Base-by-base conservation (phyloP, 1,284 basidiomycete genomes). In the Sanghuangporus sanghuang region DNA sequence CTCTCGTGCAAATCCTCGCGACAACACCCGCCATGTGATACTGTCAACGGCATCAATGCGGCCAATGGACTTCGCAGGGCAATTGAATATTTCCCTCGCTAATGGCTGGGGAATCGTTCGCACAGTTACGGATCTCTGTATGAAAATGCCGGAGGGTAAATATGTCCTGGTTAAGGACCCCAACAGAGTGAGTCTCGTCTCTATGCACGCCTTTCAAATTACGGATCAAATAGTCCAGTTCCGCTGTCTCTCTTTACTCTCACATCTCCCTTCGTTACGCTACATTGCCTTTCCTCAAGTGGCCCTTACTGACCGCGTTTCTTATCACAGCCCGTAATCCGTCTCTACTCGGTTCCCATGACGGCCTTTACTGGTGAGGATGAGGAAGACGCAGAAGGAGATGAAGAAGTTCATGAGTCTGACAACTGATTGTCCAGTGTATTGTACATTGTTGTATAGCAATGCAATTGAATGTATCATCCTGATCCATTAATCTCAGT, bases 41-140 rank as follows among this genome's bases (percentile, higher is more conserved):
- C 81, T 99, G 67, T 96, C 94, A 74, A 95, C 96, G 11, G 93
- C 95, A 52, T 96, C 94, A 58, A 89, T 95, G 83, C 94, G 97
- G 67, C 96, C 97, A 3, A 84, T 85, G 38, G 97, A 99, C 69
- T 97, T 99, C 72, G 96, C 97, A 11, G 83, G 80, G 32, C 97
- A 99, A 78, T 90, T 99, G 72, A 98, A 98, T 73, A 89, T 99
- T 63, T 97, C 95, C 57, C 79, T 99, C 65, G 79, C 91, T 59
- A 99, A 99, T 74, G 97, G 97, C 32, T 99, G 96, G 96, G 97
- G 97, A 67, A 98, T 99, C 72, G 94, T 99, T 36, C 85, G 96
- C 64, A 96, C 93, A 27, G 89, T 98, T 66, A 91, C 92, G 52
- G 95, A 98, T 73, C 76, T 97, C 65, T 92, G 90, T 74, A 86